Conservation (phyloP, 2,329 filamentous ascomycete species). For the Delphinella strobiligena region DNA sequence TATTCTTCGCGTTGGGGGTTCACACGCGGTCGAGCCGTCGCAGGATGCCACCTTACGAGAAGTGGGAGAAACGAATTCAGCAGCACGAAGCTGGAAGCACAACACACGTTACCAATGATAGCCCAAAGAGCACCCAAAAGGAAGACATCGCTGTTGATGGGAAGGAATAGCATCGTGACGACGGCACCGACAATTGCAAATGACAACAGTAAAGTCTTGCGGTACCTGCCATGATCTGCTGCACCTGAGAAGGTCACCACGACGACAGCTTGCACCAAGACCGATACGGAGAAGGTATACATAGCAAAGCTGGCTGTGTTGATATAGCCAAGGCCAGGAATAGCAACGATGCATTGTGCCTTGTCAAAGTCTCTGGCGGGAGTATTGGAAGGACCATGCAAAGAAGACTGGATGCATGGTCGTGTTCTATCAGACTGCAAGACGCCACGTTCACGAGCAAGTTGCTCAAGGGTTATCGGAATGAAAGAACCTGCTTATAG, state of each 20-base stretch:
- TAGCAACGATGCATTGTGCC: constrained; percentile 66
- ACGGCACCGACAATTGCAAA: constrained; percentile 76
- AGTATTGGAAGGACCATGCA: constrained; percentile 22
- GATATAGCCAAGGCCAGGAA: constrained; percentile 74
- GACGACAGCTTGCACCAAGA: constrained; percentile 74
- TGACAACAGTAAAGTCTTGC: constrained; percentile 74
- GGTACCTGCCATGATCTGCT: constrained; percentile 79
- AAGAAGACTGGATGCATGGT: constrained; percentile 46
- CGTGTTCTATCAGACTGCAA: constrained; percentile 64
- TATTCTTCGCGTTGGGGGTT: no score
- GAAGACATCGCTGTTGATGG: constrained; percentile 63
- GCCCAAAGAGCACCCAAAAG: constrained; percentile 72
- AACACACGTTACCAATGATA: constrained; percentile 84
- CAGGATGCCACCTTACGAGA: constrained; percentile 74
- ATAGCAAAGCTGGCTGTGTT: constrained; percentile 96
- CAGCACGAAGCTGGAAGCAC: constrained; percentile 88
- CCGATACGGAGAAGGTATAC: constrained; percentile 94
- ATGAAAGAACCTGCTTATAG: constrained; percentile 77
- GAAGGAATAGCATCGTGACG: constrained; percentile 80
- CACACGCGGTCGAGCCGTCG: no score
- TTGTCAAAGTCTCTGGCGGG: constrained; percentile 23
- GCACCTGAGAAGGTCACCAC: constrained; percentile 95
- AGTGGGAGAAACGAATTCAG: constrained; percentile 91
- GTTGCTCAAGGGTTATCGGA: constrained; percentile 84
- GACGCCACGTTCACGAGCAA: constrained; percentile 85